Evolutionary conservation across 192 early-diverging fungal species (phyloP), one percentile per base, ranked within the genome.

Genomic region (Thamnidium elegans): DNA sequence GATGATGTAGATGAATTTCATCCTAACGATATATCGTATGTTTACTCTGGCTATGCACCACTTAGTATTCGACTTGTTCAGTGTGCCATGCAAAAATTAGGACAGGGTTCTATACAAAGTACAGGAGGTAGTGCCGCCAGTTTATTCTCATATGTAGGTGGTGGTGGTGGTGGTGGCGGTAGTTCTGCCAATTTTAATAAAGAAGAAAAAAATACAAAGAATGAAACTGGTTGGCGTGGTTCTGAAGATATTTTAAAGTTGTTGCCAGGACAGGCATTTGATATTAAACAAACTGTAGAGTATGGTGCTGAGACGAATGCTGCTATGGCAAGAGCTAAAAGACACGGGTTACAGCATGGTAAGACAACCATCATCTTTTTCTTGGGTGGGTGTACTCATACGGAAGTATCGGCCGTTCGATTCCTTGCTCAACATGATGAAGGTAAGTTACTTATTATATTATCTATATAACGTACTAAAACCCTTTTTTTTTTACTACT

Each of bases 1-100:
- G 91, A 94, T 66, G 92, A 97, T 43, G 89, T 90, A 43, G 87
- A 92, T 62, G 94, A 94, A 59, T 84, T 86, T 30, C 82, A 88
- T 19, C 92, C 93, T 0, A 85, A 89, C 19, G 97, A 98, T 75
- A 85, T 94, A 1, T 85, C 90, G 0, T 98, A 94, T 68, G 94
- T 97, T 14, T 96, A 95, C 71, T 93, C 92, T 4, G 97, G 97
- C 14, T 99, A 92, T 75, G 97, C 94, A 10, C 97, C 97, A 4
- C 66, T 96, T 26, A 86, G 84, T 30, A 82, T 97, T n/a, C 87
- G 97, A 34, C 79, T 99, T 34, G 75, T 99, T 32, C 94, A 99
- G 69, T 87, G 85, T 50, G 86, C 92, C 13, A 71, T 81, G 30
- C 76, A 69, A 39, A 64, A 66, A 58, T 48, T 75, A 70, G 39